Percentiles rank a stretch among this genome's conserved stretches.
Evolutionary conservation across 1,139 yeast species (phyloP).

Genomic region (Sugiyamaella japonica): DNA sequence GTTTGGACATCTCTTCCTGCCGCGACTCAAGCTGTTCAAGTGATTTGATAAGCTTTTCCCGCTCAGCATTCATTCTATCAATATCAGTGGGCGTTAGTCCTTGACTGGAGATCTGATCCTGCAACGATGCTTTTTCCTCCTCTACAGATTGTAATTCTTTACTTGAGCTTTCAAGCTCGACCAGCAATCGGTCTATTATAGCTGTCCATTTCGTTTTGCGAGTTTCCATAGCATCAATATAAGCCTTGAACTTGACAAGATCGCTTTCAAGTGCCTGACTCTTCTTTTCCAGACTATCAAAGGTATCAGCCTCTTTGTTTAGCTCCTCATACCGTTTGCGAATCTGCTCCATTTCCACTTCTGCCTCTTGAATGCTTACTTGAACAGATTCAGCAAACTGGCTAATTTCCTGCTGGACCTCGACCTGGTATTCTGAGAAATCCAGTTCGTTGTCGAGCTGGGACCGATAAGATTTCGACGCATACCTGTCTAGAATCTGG

Average conservation of each 20-base stretch:
- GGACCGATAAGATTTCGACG: constrained; percentile 64
- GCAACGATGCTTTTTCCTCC: constrained; percentile 49
- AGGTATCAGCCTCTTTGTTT: constrained; percentile 44
- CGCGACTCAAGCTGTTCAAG: constrained; percentile 53
- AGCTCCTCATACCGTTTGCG: constrained; percentile 39
- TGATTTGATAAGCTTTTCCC: constrained; percentile 57
- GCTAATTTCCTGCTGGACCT: constrained; percentile 58
- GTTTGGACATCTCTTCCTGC: constrained; percentile 42
- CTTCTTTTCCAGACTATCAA: constrained; percentile 53
- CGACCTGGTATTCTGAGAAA: constrained; percentile 53
- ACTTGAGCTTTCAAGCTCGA: constrained; percentile 54
- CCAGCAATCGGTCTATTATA: constrained; percentile 54
- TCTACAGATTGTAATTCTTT: constrained; percentile 48
- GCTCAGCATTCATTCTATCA: constrained; percentile 60
- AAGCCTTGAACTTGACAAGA: constrained; percentile 65
- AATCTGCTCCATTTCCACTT: constrained; percentile 42
- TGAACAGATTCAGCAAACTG: constrained; percentile 45
- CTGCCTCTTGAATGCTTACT: constrained; percentile 48
- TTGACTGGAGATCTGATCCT: constrained; percentile 50
- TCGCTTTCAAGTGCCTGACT: constrained; percentile 70
- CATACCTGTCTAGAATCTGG: constrained; percentile 64
- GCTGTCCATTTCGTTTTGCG: constrained; percentile 66
- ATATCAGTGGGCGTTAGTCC: constrained; percentile 65
- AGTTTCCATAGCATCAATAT: constrained; percentile 64
- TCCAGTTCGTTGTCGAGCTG: constrained; percentile 61